phyloP scores from a whole-genome alignment of 2,329 filamentous ascomycete species.

The Alternaria atra region DNA sequence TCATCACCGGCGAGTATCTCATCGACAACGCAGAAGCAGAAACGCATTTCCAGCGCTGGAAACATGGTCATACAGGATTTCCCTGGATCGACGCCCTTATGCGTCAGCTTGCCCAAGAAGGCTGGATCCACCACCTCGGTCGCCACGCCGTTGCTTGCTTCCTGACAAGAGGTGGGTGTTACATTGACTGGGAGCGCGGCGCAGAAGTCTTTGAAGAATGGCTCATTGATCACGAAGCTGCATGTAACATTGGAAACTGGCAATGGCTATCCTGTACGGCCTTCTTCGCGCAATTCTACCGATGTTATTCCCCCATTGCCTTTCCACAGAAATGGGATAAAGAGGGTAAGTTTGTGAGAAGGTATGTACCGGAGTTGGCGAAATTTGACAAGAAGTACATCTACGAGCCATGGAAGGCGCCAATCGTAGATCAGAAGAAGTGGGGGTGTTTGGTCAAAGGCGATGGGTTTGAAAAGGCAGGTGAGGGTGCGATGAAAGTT shows the following conservation, averaged over 20 bases:
- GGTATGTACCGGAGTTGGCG: constrained; percentile 73
- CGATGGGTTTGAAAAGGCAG: constrained; percentile 34
- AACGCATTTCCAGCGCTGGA: constrained; percentile 73
- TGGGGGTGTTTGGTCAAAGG: constrained; percentile 71
- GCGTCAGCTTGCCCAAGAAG: constrained; percentile 75
- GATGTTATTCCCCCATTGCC: constrained; percentile 74
- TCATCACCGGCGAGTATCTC: constrained; percentile 68
- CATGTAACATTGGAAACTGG: constrained; percentile 80
- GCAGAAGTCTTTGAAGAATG: constrained; percentile 81
- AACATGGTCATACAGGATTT: constrained; percentile 74
- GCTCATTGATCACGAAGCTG: constrained; percentile 77
- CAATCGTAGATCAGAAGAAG: constrained; percentile 71
- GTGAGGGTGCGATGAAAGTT: constrained; percentile 55
- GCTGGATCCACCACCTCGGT: constrained; percentile 83
- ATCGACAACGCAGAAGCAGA: constrained; percentile 71
- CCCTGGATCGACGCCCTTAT: constrained; percentile 84
- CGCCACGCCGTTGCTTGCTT: constrained; percentile 83
- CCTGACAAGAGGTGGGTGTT: constrained; percentile 80
- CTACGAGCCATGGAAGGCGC: constrained; percentile 82
- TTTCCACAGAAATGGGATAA: constrained; percentile 82
- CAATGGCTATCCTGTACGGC: constrained; percentile 80
- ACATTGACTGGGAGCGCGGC: constrained; percentile 80
- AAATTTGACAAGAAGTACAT: constrained; percentile 73
- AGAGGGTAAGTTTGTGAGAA: constrained; percentile 69
- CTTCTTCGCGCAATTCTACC: constrained; percentile 76